Evolutionary conservation across 768 basidiomycete species (phyloP), one percentile per base, ranked within the genome.

Genomic region (Suillus americanus): DNA sequence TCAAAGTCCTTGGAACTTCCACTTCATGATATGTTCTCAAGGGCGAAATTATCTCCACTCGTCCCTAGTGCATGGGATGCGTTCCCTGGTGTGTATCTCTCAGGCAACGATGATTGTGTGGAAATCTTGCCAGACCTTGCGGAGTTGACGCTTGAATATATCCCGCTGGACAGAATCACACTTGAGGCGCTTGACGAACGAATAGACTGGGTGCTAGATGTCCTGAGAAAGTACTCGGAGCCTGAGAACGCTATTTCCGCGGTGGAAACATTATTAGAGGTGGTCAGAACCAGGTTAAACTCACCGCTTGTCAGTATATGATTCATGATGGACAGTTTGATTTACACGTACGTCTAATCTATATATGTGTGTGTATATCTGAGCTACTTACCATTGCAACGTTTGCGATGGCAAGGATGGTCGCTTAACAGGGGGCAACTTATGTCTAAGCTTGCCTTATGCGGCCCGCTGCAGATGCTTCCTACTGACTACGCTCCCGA

Each of bases 191-290:
- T 59, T 59, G 38, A 59, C 12, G 57, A 59, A 12, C 38, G 57
- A 40, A 59, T 59, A 28, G 40, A 59, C 40, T 59, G 57, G 57
- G 57, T 30, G 25, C 57, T 59, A 20, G 57, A 59, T 59, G 18
- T 41, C 40, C 57, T 59, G 57, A 59, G 57, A 59, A 59, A 59
- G 40, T 59, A 59, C 12, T 59, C 57, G 8, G 57, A 59, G 28
- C 40, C 57, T 20, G 40, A 59, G 40, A 43, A 28, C 12, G 28
- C 41, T 28, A 59, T 59, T 59, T 59, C 41, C n/a, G 57, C 57
- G 40, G 57, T 59, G 25, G 57, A 41, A 28, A 20, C 6, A 41
- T 41, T 59, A 59, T 41, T 28, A 20, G 28, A 40, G 25, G 57
- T 41, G 18, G 57, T 59, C 38, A 59, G 57, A 41, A 30, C 25